Conservation (phyloP, 257 asterid species). For the Phtheirospermum japonicum region DNA sequence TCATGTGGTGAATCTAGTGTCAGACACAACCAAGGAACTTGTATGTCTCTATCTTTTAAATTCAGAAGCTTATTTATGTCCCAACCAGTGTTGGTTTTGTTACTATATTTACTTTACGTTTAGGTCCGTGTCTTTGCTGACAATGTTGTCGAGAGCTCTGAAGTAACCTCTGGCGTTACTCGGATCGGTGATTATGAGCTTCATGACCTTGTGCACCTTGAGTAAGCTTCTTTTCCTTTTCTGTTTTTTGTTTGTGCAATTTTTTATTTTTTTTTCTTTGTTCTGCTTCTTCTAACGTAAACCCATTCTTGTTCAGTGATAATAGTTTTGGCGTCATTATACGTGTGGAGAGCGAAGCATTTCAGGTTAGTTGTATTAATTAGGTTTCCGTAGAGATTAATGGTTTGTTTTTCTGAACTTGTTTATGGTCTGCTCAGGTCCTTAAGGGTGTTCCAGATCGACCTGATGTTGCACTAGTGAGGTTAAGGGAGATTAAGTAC, state of each 20-base stretch:
- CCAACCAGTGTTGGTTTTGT: conserved; percentile 7
- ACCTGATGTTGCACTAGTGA: conserved; percentile 91
- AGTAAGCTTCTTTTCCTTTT: conserved; percentile 40
- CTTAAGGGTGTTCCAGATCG: conserved; percentile 92
- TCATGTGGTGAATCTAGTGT: conserved; percentile 89
- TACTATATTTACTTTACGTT: conserved; percentile 9
- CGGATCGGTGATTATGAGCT: conserved; percentile 93
- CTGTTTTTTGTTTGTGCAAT: conserved; percentile 3
- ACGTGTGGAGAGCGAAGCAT: conserved; percentile 95
- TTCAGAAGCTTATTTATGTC: conserved; percentile 9
- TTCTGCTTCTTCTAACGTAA: conserved; percentile 7
- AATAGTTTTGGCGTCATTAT: conserved; percentile 90
- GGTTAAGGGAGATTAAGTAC: conserved; percentile 80
- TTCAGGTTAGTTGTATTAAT: conserved; percentile 55
- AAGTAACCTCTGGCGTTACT: conserved; percentile 87
- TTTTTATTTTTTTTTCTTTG: conserved; percentile 15
- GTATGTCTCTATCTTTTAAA: conserved; percentile 40
- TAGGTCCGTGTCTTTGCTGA: conserved; percentile 96
- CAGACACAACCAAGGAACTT: conserved; percentile 95
- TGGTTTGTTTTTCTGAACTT: conserved; percentile 27
- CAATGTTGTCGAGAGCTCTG: conserved; percentile 93
- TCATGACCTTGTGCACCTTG: conserved; percentile 87
- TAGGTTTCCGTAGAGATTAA: conserved; percentile 10
- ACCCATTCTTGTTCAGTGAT: conserved; percentile 54
- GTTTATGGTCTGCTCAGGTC: conserved; percentile 48